A percentile compares a stretch with the other conserved stretches of the same genome.
These are phyloP conservation scores for Thelonectria discophora DNA, from an alignment of 2,329 filamentous ascomycete genomes.

Conservation along the genomic window DNA sequence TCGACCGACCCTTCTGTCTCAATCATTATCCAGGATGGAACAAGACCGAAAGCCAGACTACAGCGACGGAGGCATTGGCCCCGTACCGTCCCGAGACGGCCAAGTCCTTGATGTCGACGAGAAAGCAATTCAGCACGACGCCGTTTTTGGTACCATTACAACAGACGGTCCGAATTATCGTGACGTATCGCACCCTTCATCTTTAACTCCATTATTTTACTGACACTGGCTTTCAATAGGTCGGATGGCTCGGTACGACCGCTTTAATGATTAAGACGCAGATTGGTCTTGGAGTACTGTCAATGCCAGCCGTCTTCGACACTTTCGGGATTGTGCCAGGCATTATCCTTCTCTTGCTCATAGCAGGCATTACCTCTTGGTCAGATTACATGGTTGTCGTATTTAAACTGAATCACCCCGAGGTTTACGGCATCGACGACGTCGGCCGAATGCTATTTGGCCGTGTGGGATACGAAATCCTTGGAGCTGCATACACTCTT, in stretches of 20 bases:
- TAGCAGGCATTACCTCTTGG: slow-evolving; percentile 57
- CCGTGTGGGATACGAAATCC: slow-evolving; percentile 52
- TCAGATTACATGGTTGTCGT: slow-evolving; percentile 57
- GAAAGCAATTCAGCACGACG: too few species aligned
- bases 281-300: slow-evolving; percentile 55
- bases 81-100: too few species aligned
- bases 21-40: too few species aligned
- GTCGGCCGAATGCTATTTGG: slow-evolving; percentile 59
- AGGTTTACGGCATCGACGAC: slow-evolving; percentile 63
- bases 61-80: too few species aligned
- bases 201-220: too few species aligned
- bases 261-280: slow-evolving; percentile 58
- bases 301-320: slow-evolving; percentile 56
- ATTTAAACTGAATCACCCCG: slow-evolving; percentile 60
- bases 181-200: too few species aligned
- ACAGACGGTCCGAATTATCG: too few species aligned
- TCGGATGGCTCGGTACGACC: slow-evolving; percentile 52
- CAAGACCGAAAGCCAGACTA: too few species aligned
- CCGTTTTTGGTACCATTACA: too few species aligned
- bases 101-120: too few species aligned
- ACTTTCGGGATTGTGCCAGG: slow-evolving; percentile 57
- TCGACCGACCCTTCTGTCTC: too few species aligned
- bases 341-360: slow-evolving; percentile 50
- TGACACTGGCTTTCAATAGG: slow-evolving; percentile 34
- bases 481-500: slow-evolving; percentile 48